Conservation (phyloP, 306 rosid species). For the Comarum palustre region DNA sequence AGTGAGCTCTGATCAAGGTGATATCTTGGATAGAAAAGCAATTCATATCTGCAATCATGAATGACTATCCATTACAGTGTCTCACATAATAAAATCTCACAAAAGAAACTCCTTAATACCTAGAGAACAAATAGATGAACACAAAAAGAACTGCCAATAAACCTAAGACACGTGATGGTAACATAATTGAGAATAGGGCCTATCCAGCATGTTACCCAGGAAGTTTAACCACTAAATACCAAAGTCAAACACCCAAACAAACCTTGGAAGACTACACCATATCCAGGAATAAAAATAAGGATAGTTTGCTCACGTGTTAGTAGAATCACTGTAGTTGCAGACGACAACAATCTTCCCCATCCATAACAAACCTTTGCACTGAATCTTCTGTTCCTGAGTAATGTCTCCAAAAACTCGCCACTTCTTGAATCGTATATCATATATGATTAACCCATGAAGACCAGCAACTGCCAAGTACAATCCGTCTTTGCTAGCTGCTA, state of each 20-base stretch:
- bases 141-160: background rate
- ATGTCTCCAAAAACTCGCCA: slow-evolving; percentile 98
- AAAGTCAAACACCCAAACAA: background rate
- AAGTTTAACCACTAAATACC: background rate
- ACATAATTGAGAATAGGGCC: slow-evolving; percentile 4
- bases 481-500: slow-evolving; percentile 94
- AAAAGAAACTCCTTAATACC: background rate
- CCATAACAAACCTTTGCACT: slow-evolving; percentile 94
- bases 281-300: slow-evolving; percentile 16
- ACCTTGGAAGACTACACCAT: slow-evolving; percentile 26
- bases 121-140: slow-evolving; percentile 3
- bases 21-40: slow-evolving; percentile 94
- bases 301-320: slow-evolving; percentile 72
- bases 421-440: slow-evolving; percentile 76
- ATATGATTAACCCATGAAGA: slow-evolving; percentile 83
- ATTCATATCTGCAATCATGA: slow-evolving; percentile 68
- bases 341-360: slow-evolving; percentile 94
- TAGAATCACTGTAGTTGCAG: slow-evolving; percentile 85
- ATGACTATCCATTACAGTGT: slow-evolving; percentile 19
- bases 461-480: slow-evolving; percentile 91
- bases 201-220: background rate
- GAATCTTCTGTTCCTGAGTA: slow-evolving; percentile 87
- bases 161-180: slow-evolving; percentile 3
- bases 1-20: slow-evolving; percentile 98
- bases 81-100: slow-evolving; percentile 22